Percentiles rank a stretch among this genome's conserved stretches.
Conservation (phyloP, 1,139 yeast species). For the Yamadazyma taylorii region DNA sequence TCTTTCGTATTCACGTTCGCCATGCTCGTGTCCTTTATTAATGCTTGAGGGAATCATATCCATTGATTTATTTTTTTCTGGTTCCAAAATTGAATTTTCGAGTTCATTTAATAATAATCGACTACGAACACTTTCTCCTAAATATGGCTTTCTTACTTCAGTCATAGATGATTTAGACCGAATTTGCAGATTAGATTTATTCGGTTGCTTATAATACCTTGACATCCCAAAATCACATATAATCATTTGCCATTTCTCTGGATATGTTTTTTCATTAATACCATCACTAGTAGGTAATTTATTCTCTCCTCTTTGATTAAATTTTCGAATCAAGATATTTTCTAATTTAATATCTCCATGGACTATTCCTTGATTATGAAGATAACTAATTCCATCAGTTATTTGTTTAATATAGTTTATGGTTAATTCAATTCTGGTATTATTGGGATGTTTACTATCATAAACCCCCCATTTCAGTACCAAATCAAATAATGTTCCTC, state of each 20-base stretch:
- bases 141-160: constrained; percentile 37
- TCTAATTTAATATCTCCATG: constrained; percentile 92
- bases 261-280: not conserved
- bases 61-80: constrained; percentile 8
- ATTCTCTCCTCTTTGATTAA: constrained; percentile 19
- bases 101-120: constrained; percentile 12
- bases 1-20: too few species aligned
- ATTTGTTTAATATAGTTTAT: constrained; percentile 51
- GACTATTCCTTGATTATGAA: constrained; percentile 71
- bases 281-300: constrained; percentile 6
- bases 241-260: constrained; percentile 31
- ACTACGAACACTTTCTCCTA: constrained; percentile 32
- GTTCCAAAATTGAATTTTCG: constrained; percentile 7
- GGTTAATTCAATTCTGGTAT: constrained; percentile 27
- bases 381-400: constrained; percentile 60
- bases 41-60: constrained; percentile 4
- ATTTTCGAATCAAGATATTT: constrained; percentile 64
- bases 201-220: constrained; percentile 27
- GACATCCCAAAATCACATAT: constrained; percentile 92
- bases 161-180: constrained; percentile 50
- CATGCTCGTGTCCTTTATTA: too few species aligned
- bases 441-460: constrained; percentile 13
- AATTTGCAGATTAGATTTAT: constrained; percentile 19
- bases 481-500: constrained; percentile 81
- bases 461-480: constrained; percentile 64